Conservation (phyloP, 441 rosid species). For the Euphorbia celastroides region DNA sequence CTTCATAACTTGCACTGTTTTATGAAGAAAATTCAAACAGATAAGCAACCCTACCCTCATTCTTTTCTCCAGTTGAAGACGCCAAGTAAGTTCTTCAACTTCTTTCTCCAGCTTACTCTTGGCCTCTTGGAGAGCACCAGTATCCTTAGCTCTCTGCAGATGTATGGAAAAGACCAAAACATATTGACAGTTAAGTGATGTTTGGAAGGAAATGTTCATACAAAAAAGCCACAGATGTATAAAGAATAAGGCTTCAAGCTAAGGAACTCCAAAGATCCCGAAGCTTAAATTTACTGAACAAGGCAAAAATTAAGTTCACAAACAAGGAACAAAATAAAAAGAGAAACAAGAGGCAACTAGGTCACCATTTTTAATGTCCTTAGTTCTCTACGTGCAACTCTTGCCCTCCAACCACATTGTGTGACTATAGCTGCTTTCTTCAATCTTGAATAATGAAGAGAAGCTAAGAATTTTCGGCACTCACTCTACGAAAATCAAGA, state of each 20-base stretch:
- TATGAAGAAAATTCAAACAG: slow-evolving; percentile 1
- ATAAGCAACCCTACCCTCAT: slow-evolving; percentile 49
- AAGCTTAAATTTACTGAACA: not conserved
- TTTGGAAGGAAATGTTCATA: slow-evolving; percentile 4
- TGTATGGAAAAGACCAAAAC: slow-evolving; percentile 16
- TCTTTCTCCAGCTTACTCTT: slow-evolving; percentile 78
- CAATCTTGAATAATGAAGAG: slow-evolving; percentile 33
- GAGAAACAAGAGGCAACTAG: slow-evolving; percentile 5
- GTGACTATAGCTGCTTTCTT: slow-evolving; percentile 58
- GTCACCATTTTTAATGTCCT: slow-evolving; percentile 69
- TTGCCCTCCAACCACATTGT: slow-evolving; percentile 83
- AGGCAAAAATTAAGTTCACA: not conserved
- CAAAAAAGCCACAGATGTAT: not conserved
- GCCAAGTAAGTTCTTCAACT: slow-evolving; percentile 84
- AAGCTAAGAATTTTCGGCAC: slow-evolving; percentile 49
- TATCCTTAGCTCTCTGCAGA: slow-evolving; percentile 82
- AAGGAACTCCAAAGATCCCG: not conserved
- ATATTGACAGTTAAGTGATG: slow-evolving; percentile 3
- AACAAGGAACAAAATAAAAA: slow-evolving; percentile 6
- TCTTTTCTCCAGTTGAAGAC: slow-evolving; percentile 69
- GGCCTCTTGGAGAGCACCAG: slow-evolving; percentile 96
- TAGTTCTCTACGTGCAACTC: slow-evolving; percentile 66
- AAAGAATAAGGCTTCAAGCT: slow-evolving; percentile 1
- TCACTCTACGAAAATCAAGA: slow-evolving; percentile 49
- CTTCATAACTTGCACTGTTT: not conserved